phyloP scores from a whole-genome alignment of 1,284 basidiomycete species.

The Mycosarcoma mackinlayi region DNA sequence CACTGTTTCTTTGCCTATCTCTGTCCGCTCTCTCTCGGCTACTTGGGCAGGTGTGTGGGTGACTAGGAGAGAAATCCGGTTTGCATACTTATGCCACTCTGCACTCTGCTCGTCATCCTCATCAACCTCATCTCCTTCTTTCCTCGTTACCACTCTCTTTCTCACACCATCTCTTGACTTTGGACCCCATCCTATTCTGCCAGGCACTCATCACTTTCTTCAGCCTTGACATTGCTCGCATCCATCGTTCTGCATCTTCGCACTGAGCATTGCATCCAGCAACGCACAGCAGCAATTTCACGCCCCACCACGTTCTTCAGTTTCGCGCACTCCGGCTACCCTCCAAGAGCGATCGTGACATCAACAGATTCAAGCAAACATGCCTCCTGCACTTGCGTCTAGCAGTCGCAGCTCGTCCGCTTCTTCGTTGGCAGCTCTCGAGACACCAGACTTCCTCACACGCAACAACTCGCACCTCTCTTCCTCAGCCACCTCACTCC shows the following conservation, averaged over 20 bases:
- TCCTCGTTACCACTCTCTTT: not conserved
- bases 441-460: conserved; percentile 33
- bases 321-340: not conserved
- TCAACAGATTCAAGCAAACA: not conserved
- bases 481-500: conserved; percentile 43
- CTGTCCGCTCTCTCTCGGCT: too few species aligned
- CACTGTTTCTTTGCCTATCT: too few species aligned
- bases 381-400: conserved; percentile 22
- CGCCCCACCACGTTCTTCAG: too few species aligned
- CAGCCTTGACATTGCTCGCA: too few species aligned
- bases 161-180: conserved; percentile 1
- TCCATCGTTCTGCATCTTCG: too few species aligned
- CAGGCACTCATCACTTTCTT: too few species aligned
- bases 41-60: conserved; percentile 5
- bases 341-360: not conserved
- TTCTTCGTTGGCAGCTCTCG: conserved; percentile 31
- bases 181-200: too few species aligned
- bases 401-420: conserved; percentile 42
- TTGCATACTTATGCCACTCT: not conserved
- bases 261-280: too few species aligned
- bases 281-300: too few species aligned
- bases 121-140: not conserved
- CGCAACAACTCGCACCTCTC: conserved; percentile 31
- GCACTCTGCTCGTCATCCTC: not conserved
- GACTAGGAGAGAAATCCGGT: too few species aligned